These are phyloP conservation scores for Melampsora americana DNA, from an alignment of 1,284 basidiomycete genomes.

Conservation along the genomic window DNA sequence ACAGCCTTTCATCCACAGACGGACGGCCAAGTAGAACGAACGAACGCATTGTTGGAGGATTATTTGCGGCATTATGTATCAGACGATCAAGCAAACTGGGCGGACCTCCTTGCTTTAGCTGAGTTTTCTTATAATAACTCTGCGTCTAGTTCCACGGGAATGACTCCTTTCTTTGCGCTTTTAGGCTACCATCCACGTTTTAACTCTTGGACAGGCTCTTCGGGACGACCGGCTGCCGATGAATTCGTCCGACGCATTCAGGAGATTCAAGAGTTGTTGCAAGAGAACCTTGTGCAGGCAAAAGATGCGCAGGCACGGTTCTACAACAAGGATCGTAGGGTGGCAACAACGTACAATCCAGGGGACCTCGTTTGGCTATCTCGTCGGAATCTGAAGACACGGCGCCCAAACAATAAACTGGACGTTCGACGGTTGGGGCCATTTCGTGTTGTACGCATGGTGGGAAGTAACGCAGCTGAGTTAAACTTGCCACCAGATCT, in stretches of 20 bases:
- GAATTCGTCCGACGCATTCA: not conserved
- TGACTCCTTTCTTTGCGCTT: slow-evolving; percentile 57
- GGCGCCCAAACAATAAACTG: not conserved
- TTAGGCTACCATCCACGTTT: slow-evolving; percentile 54
- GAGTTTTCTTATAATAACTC: slow-evolving; percentile 55
- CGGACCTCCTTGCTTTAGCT: slow-evolving; percentile 46
- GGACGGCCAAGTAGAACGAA: not conserved
- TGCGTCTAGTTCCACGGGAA: slow-evolving; percentile 49
- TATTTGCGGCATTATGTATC: slow-evolving; percentile 45
- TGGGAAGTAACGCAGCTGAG: not conserved
- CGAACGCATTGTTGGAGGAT: not conserved
- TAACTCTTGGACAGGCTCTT: not conserved
- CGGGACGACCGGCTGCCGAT: slow-evolving; percentile 6
- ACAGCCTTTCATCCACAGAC: not conserved
- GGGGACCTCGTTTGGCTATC: not conserved
- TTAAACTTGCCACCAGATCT: not conserved
- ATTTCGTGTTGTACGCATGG: not conserved
- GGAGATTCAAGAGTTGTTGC: not conserved
- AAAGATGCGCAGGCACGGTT: too few species aligned
- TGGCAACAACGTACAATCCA: too few species aligned
- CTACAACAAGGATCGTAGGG: not conserved
- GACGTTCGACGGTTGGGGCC: not conserved
- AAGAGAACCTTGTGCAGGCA: not conserved
- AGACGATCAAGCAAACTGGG: slow-evolving; percentile 48
- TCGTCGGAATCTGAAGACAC: not conserved